These are phyloP conservation scores for Aeschynomene evenia DNA, from an alignment of 306 rosid genomes.

Conservation along the genomic window DNA sequence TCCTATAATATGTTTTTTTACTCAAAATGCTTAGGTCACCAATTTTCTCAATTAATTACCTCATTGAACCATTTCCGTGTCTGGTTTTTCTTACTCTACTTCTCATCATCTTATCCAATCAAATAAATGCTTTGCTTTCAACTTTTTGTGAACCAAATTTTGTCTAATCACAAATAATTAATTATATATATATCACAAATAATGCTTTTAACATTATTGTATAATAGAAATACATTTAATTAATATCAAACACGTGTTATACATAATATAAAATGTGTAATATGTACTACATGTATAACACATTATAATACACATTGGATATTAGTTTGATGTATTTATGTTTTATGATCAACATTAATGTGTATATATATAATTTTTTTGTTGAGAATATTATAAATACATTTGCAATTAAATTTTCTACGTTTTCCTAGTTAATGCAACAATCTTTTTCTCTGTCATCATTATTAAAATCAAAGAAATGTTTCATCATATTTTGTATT, in stretches of 20 bases:
- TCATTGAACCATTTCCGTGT: background rate
- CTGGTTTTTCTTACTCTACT: background rate
- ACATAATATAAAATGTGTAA: too few species aligned
- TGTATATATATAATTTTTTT: background rate
- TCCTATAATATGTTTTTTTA: background rate
- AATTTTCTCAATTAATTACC: background rate
- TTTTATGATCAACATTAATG: too few species aligned
- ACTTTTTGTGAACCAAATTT: background rate
- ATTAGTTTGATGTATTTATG: too few species aligned
- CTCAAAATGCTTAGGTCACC: background rate
- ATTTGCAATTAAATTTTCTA: background rate
- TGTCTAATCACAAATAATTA: background rate
- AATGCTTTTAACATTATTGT: too few species aligned
- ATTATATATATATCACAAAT: too few species aligned
- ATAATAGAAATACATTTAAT: too few species aligned
- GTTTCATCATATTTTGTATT: too few species aligned
- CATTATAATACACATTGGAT: too few species aligned
- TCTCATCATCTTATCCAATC: background rate
- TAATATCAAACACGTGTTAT: too few species aligned
- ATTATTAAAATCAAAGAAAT: too few species aligned
- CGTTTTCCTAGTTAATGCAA: background rate
- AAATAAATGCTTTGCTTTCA: too few species aligned
- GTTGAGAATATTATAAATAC: background rate
- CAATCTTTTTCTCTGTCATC: background rate
- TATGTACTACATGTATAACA: too few species aligned